Evolutionary conservation across 2,329 filamentous ascomycete species (phyloP), one percentile per base, ranked within the genome.

Genomic region (Verticillium albo-atrum): DNA sequence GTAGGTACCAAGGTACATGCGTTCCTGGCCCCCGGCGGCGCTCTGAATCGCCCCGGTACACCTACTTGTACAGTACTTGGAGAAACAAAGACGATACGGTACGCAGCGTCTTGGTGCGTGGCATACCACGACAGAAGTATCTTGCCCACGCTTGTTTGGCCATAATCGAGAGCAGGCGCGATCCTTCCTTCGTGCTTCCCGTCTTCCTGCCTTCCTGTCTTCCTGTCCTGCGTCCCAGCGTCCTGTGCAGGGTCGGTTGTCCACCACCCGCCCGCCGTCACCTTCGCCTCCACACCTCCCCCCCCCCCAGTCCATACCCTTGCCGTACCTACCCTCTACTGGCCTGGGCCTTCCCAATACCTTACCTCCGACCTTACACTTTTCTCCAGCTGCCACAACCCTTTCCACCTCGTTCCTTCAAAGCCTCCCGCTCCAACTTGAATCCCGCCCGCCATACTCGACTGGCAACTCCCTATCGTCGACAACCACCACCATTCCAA

Each of bases 331-430:
- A 47, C 42, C 42, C 42, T 47, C 42, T 47, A 25, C 42, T 47
- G 42, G 42, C 23, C 42, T 23, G 42, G n/a, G 25, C 42, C 42
- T 47, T 47, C 42, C 42, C 42, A 23, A 23, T 47, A 47, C 42
- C 42, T 47, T 47, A 47, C 42, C 42, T 47, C 9, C 34, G 34
- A 28, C 54, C 54, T 20, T 27, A 35, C 54, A 47, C 54, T 56
- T 47, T 56, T 42, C 34, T 56, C 54, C 54, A 56, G 54, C 54
- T 56, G 54, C 54, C 54, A 56, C 54, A 47, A 37, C 53, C 54
- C 23, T 35, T 37, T 20, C 54, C 34, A 25, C n/a, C 54, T 35
- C 30, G 28, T 20, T 54, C 52, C 52, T 10, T 32, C 52, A 53
- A 28, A 53, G 51, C 42, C 42, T 47, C 42, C 42, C 42, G 20